Percentiles rank a stretch among this genome's conserved stretches.
These are phyloP conservation scores for Protomyces gravidus DNA, from an alignment of 1,139 yeast genomes.

Conservation along the genomic window DNA sequence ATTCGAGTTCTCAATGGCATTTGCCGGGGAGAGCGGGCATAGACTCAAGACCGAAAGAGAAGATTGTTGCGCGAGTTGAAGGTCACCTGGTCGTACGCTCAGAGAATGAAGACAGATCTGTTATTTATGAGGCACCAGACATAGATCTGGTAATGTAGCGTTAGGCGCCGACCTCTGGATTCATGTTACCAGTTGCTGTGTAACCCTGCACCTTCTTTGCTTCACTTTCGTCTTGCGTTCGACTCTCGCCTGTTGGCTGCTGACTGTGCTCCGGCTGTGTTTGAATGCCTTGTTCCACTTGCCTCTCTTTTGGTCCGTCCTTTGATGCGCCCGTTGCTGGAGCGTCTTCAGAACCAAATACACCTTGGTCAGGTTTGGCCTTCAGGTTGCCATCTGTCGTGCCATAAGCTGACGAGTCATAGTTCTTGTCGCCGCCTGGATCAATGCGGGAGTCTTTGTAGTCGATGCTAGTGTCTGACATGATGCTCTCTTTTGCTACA, in stretches of 20 bases:
- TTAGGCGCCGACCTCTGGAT: slow-evolving; percentile 23
- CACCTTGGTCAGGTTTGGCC: slow-evolving; percentile 11
- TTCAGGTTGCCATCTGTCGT: slow-evolving; percentile 16
- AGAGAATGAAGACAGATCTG: not conserved
- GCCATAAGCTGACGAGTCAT: slow-evolving; percentile 21
- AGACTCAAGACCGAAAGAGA: too few species aligned
- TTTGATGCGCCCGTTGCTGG: slow-evolving; percentile 1
- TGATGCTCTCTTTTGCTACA: too few species aligned
- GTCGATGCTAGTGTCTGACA: slow-evolving; percentile 17
- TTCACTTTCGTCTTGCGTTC: slow-evolving; percentile 7
- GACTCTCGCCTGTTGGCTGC: not conserved
- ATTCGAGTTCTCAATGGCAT: too few species aligned
- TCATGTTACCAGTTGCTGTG: slow-evolving; percentile 18
- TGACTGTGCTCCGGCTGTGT: not conserved
- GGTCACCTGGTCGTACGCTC: too few species aligned
- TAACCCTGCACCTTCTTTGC: slow-evolving; percentile 20
- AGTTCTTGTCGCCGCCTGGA: slow-evolving; percentile 23
- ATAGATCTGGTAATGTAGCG: too few species aligned
- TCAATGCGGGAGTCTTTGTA: slow-evolving; percentile 17
- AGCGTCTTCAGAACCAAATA: slow-evolving; percentile 2
- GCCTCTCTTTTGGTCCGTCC: not conserved
- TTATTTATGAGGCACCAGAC: not conserved
- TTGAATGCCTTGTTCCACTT: not conserved
- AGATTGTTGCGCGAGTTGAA: too few species aligned
- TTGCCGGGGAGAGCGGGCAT: not conserved